These are phyloP conservation scores for Fusarium brevicatenulatum DNA, from an alignment of 2,329 filamentous ascomycete species.

Conservation along the genomic window DNA sequence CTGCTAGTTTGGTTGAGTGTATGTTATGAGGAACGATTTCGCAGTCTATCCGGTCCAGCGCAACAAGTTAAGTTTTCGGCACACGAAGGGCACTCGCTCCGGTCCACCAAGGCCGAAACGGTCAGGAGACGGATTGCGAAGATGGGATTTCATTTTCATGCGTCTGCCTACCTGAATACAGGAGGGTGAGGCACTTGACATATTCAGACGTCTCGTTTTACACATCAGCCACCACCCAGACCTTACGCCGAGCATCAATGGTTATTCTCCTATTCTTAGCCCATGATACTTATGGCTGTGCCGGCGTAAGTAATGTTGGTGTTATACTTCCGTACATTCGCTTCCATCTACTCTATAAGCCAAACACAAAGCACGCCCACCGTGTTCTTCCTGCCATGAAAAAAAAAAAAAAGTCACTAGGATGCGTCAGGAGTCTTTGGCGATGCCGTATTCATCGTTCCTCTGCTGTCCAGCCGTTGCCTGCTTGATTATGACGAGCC, in stretches of 20 bases:
- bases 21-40: background rate
- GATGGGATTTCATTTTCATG: conserved; percentile 14
- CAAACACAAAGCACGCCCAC: background rate
- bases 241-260: conserved; percentile 19
- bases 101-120: background rate
- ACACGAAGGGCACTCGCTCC: background rate
- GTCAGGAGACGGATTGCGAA: background rate
- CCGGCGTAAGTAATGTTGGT: background rate
- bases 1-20: background rate
- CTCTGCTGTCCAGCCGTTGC: conserved; percentile 38
- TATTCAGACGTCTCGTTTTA: conserved; percentile 17
- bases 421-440: background rate
- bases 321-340: background rate
- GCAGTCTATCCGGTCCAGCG: background rate
- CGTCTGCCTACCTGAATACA: conserved; percentile 10
- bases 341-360: conserved; percentile 6
- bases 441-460: conserved; percentile 26
- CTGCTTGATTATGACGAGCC: conserved; percentile 30
- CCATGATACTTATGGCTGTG: background rate
- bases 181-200: background rate
- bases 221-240: conserved; percentile 10
- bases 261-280: background rate
- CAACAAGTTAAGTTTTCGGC: too few relatives aligned
- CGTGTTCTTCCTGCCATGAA: background rate
- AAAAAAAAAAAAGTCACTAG: background rate